phyloP scores from a whole-genome alignment of 2,329 filamentous ascomycete species.

The Aureobasidium sp. region DNA sequence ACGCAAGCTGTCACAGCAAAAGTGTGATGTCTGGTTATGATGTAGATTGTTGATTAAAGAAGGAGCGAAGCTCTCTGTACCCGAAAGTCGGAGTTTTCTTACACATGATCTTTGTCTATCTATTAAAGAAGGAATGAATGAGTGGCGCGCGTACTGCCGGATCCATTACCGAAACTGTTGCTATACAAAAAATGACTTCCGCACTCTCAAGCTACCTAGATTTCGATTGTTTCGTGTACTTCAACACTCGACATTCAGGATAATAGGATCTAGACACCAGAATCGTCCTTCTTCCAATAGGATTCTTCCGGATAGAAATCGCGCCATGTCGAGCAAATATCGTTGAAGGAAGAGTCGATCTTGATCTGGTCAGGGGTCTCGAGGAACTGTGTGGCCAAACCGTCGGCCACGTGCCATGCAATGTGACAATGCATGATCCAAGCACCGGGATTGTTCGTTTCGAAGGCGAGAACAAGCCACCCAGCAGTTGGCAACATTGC shows the following conservation, averaged over 20 bases:
- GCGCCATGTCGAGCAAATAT: slow-evolving; percentile 27
- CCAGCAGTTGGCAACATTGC: slow-evolving; percentile 33
- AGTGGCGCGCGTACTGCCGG: neutral
- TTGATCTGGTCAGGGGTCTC: slow-evolving; percentile 23
- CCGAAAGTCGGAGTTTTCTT: neutral
- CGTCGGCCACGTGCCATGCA: slow-evolving; percentile 30
- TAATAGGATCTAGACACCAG: slow-evolving; percentile 21
- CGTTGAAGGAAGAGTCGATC: slow-evolving; percentile 24
- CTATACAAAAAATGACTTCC: too few species aligned
- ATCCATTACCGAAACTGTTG: neutral
- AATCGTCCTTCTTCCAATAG: slow-evolving; percentile 27
- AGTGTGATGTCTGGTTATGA: too few species aligned
- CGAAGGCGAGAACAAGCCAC: slow-evolving; percentile 36
- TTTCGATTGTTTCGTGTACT: too few species aligned
- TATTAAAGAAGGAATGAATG: neutral
- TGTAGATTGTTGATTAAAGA: too few species aligned
- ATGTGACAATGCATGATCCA: slow-evolving; percentile 28
- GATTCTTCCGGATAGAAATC: slow-evolving; percentile 22
- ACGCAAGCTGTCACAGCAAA: too few species aligned
- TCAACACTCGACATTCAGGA: too few species aligned
- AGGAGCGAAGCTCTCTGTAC: neutral
- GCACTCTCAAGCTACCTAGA: neutral
- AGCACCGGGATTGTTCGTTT: slow-evolving; percentile 37
- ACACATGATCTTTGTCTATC: neutral
- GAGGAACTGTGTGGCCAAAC: slow-evolving; percentile 30